Evolutionary conservation across 1,139 yeast species (phyloP), one percentile per base, ranked within the genome.

Genomic region (Pichia sp.): DNA sequence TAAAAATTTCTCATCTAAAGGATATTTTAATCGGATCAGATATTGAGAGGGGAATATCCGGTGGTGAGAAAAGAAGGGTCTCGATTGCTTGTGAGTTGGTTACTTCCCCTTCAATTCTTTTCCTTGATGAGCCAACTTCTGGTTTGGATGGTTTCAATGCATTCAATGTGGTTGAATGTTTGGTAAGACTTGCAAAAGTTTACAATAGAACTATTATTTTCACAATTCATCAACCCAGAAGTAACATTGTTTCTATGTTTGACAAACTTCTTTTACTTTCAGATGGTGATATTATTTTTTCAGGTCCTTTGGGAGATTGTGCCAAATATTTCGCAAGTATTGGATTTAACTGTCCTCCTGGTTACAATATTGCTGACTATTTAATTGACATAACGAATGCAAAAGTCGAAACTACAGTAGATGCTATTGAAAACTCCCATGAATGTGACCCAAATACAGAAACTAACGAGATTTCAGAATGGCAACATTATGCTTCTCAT

Each of bases 181-280:
- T 91, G 41, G 91, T 84, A 3, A 75, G 84, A 46, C 70, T 91
- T 46, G 86, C 96, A 0, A 70, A 80, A 45, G 83, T 80, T 52
- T 84, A 80, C 59, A 79, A 82, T 46, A 76, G 97, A 57, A 89
- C 98, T 0, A 80, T 91, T 36, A 77, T 91, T 1, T 82, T 91
- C 58, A 86, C 98, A 0, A 91, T 91, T 50, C 98, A 91, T 63
- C 98, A 91, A 59, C 98, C 98, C n/a, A 74, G 98, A 58, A 85
- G 96, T 47, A 91, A 91, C 54, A 89, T 91, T 58, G 96, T 91
- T 23, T 79, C 96, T 0, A 65, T 86, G 42, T 91, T 91, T 63
- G 96, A 89, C 58, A 81, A 82, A 51, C 69, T 91, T 41, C 62
- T 91, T 2, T 66, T 91, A 38, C 69, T 91, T 41, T 84, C 96